Percentiles rank a stretch among this genome's conserved stretches.
Evolutionary conservation across 208 protist genomes (phyloP).

Genomic region (Leishmania mexicana): DNA sequence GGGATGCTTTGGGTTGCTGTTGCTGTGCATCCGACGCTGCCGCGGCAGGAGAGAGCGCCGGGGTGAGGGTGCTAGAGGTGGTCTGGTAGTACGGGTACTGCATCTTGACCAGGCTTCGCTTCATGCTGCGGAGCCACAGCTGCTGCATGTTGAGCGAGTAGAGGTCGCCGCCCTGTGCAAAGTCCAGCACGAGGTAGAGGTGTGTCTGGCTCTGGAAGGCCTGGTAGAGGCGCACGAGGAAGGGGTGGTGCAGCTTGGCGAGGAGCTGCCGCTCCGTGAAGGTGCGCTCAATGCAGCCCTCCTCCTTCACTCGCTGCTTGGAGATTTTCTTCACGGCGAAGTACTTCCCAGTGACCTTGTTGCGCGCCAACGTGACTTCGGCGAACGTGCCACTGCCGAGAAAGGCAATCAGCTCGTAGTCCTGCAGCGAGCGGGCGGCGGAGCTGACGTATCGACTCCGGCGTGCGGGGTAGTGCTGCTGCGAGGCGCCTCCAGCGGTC

Average conservation of each 20-base stretch:
- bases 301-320: conserved; percentile 82
- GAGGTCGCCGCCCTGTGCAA: conserved; percentile 86
- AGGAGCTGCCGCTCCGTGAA: conserved; percentile 90
- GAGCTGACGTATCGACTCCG: conserved; percentile 40
- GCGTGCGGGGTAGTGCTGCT: not conserved
- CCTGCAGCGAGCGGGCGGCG: conserved; percentile 78
- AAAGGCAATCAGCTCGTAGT: conserved; percentile 88
- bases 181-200: conserved; percentile 86
- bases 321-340: conserved; percentile 90
- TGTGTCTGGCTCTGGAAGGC: conserved; percentile 85
- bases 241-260: conserved; percentile 75
- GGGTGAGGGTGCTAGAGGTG: conserved; percentile 23
- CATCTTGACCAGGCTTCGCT: conserved; percentile 44
- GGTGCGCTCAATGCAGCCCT: conserved; percentile 77
- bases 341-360: conserved; percentile 60
- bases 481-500: not conserved
- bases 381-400: conserved; percentile 85
- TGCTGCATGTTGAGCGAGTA: conserved; percentile 71
- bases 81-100: conserved; percentile 61
- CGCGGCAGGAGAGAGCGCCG: not conserved
- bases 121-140: conserved; percentile 70
- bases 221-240: conserved; percentile 77
- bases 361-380: conserved; percentile 85
- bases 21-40: not conserved
- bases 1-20: not conserved